Conservation (phyloP, 345 rosid genomes). For the Aethionema arabicum region DNA sequence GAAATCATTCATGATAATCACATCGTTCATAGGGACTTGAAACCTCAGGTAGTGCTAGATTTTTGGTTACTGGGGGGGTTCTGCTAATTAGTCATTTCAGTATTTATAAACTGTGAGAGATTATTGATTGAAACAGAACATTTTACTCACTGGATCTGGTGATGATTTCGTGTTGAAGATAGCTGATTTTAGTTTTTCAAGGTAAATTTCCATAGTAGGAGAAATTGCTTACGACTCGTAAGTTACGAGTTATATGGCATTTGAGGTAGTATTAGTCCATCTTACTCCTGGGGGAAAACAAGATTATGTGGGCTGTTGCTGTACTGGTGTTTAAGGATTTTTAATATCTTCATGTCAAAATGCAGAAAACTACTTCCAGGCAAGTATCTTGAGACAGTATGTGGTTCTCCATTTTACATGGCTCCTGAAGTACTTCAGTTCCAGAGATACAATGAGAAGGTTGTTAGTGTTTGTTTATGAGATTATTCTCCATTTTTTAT, state of each 20-base stretch:
- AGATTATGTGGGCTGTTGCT: not conserved
- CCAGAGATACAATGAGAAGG: slow-evolving; percentile 67
- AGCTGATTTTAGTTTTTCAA: slow-evolving; percentile 73
- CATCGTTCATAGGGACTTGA: slow-evolving; percentile 63
- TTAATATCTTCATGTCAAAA: slow-evolving; percentile 11
- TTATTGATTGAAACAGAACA: slow-evolving; percentile 47
- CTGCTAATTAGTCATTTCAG: too few relatives aligned
- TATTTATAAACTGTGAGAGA: not conserved
- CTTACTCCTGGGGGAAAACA: not conserved
- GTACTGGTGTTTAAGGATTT: not conserved
- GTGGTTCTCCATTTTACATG: slow-evolving; percentile 74
- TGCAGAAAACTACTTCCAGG: slow-evolving; percentile 47
- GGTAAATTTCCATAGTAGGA: slow-evolving; percentile 41
- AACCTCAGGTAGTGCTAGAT: slow-evolving; percentile 50
- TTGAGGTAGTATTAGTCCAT: slow-evolving; percentile 10
- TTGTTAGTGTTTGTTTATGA: slow-evolving; percentile 3
- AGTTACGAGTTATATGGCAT: not conserved
- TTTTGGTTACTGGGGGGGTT: not conserved
- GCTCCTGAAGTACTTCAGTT: slow-evolving; percentile 80
- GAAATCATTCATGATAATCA: slow-evolving; percentile 52
- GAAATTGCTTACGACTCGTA: too few relatives aligned
- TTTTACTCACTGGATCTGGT: slow-evolving; percentile 48
- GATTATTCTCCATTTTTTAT: not conserved
- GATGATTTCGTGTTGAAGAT: slow-evolving; percentile 56
- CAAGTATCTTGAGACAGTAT: slow-evolving; percentile 50